A percentile compares a stretch with the other conserved stretches of the same genome.
Evolutionary conservation across 352 stramenopile genomes (phyloP).

Genomic region (Pythium folliculosum): DNA sequence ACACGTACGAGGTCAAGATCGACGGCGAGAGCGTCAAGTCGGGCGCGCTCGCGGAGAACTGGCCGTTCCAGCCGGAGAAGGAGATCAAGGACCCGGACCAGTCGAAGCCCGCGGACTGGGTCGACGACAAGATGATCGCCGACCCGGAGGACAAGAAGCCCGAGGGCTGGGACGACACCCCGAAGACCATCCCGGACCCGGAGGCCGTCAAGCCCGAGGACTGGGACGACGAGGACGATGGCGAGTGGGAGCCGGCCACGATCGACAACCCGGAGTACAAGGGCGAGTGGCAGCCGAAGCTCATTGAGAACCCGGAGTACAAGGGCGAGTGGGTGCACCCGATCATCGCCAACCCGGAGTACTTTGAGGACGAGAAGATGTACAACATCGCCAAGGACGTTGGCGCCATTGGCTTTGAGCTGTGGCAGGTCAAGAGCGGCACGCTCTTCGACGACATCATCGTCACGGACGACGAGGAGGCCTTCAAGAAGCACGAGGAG

Average conservation of each 20-base stretch:
- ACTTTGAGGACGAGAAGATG: conserved; percentile 93
- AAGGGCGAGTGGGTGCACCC: conserved; percentile 98
- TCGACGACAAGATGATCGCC: conserved; percentile 93
- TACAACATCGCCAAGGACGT: conserved; percentile 96
- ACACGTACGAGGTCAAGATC: conserved; percentile 97
- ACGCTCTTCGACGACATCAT: conserved; percentile 99
- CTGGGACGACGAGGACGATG: conserved; percentile 99
- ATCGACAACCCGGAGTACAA: conserved; percentile 98
- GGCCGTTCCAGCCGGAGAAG: conserved; percentile 95
- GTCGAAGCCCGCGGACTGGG: conserved; percentile 98
- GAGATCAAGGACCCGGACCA: conserved; percentile 97
- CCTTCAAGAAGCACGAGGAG: conserved; percentile 97
- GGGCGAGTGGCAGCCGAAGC: conserved; percentile 97
- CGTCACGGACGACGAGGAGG: conserved; percentile 95
- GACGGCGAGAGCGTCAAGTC: conserved; percentile 94
- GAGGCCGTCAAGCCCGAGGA: conserved; percentile 97
- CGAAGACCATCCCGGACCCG: conserved; percentile 96
- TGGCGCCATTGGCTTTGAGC: conserved; percentile 98
- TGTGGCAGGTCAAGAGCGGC: conserved; percentile 98
- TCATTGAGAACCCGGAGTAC: conserved; percentile 99
- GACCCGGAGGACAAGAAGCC: conserved; percentile 96
- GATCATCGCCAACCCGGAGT: conserved; percentile 97
- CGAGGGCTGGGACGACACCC: conserved; percentile 96
- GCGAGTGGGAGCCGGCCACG: conserved; percentile 96
- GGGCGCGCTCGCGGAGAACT: conserved; percentile 94